Base-by-base conservation (phyloP, 1,139 yeast species). In the Dujonia santamariae region DNA sequence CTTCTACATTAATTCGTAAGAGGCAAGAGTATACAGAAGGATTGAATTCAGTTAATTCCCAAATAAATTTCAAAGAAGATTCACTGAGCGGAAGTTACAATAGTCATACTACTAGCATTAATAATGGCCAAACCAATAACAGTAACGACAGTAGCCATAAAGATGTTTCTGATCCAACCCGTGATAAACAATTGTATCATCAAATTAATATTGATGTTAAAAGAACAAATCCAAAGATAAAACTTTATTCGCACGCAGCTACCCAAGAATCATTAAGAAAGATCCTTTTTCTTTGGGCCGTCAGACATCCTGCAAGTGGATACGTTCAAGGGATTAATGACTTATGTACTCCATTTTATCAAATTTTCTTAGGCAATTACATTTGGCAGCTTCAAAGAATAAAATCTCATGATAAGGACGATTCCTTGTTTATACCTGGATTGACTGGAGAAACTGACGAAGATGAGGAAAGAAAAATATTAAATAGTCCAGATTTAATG, bases 261-360 rank as follows among this genome's bases (percentile, higher is more conserved):
- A 86, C 94, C 0, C 97, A 92, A 50, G 63, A 79, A 38, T 74
- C 95, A 11, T 65, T 92, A 41, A 87, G 92, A 44, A 79, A 85
- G 44, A 80, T 94, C 13, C 62, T 92, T 34, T 94, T 87, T 50
- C 66, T 92, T 22, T 92, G 99, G 99, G 96, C 98, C 0, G 81
- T 92, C 15, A 75, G 98, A 42, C 98, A 94, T 53, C 98, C 99
- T 1, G 97, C 97, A 3, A 81, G 94, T 53, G 99, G 99, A 3
- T 92, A 92, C 57, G 99, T 92, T n/a, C 99, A 92, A 60, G 99
- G 99, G 19, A 94, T 92, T 38, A 92, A 92, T 55, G 99, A 92
- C 58, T 69, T 92, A 37, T 88, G 83, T 13, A 92, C 97, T 0
- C 98, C 99, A 1, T 88, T 94, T 55, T 90, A 75, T 57, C 96